Conservation (phyloP, 2,329 filamentous ascomycete species). For the Penicillium sp. region DNA sequence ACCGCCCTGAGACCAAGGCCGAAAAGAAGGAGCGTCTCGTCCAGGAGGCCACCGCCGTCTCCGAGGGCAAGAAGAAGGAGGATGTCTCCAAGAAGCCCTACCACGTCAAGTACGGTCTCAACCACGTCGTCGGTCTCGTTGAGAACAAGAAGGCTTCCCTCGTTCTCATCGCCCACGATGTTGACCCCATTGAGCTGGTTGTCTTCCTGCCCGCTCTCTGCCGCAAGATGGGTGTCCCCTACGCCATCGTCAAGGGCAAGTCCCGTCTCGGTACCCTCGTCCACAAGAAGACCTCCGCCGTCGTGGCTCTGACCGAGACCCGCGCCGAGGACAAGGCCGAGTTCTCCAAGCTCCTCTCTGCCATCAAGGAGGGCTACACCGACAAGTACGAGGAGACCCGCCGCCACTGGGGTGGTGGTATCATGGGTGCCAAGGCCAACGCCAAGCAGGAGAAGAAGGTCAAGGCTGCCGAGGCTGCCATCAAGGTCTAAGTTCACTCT, state of each 20-base stretch:
- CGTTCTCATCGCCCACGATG: slow-evolving; percentile 98
- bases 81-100: slow-evolving; percentile 99
- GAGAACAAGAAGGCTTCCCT: slow-evolving; percentile 99
- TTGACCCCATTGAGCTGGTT: slow-evolving; percentile 98
- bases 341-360: slow-evolving; percentile 91
- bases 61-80: slow-evolving; percentile 99
- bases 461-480: slow-evolving; percentile 89
- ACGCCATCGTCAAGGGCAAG: slow-evolving; percentile 99
- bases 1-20: slow-evolving; percentile 96
- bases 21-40: slow-evolving; percentile 99
- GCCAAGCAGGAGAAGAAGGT: slow-evolving; percentile 77
- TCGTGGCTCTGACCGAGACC: slow-evolving; percentile 93
- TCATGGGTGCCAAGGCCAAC: slow-evolving; percentile 95
- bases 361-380: slow-evolving; percentile 97
- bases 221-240: slow-evolving; percentile 99
- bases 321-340: slow-evolving; percentile 97
- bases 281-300: slow-evolving; percentile 99
- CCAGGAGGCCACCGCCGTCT: slow-evolving; percentile 96
- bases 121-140: slow-evolving; percentile 96
- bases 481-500: slow-evolving; percentile 80
- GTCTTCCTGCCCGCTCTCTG: slow-evolving; percentile 98
- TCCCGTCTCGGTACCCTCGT: slow-evolving; percentile 97
- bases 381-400: slow-evolving; percentile 91
- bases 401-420: slow-evolving; percentile 98
- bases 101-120: slow-evolving; percentile 98